phyloP scores from a whole-genome alignment of 371 early-diverging fungal genomes.

The Mortierella sp. region DNA sequence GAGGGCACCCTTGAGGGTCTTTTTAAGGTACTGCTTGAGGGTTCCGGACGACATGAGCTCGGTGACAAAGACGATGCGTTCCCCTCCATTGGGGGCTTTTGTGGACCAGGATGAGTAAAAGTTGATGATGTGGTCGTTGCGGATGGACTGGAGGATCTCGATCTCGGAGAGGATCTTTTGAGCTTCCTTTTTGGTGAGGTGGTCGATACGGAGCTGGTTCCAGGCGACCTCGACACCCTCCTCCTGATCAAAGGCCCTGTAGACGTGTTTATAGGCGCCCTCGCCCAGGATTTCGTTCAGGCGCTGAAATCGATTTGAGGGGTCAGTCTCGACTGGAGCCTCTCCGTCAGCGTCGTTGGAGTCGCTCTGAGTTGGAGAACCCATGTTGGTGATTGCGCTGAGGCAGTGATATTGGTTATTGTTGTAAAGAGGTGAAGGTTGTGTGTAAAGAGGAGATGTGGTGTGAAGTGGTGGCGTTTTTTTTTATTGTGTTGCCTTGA shows the following conservation, averaged over 20 bases:
- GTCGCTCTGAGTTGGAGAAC: slow-evolving; percentile 35
- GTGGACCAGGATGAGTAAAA: slow-evolving; percentile 79
- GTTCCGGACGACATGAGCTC: slow-evolving; percentile 96
- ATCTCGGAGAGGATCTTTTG: slow-evolving; percentile 72
- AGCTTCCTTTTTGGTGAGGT: slow-evolving; percentile 68
- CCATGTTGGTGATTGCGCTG: slow-evolving; percentile 34
- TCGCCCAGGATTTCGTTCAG: slow-evolving; percentile 79
- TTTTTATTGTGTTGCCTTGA: background rate
- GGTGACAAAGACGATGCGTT: slow-evolving; percentile 89
- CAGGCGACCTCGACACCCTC: slow-evolving; percentile 95
- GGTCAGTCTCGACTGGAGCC: slow-evolving; percentile 72
- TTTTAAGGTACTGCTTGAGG: slow-evolving; percentile 81
- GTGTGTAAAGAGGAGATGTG: background rate
- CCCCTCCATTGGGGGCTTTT: slow-evolving; percentile 69
- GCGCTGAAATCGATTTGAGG: slow-evolving; percentile 79
- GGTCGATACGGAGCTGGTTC: slow-evolving; percentile 83
- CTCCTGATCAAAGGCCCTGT: slow-evolving; percentile 90
- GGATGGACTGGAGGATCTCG: slow-evolving; percentile 79
- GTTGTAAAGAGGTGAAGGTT: background rate
- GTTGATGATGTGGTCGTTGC: slow-evolving; percentile 91
- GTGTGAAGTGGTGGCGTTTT: background rate
- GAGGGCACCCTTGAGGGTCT: slow-evolving; percentile 73
- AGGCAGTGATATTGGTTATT: slow-evolving; percentile 6
- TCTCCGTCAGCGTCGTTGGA: slow-evolving; percentile 59
- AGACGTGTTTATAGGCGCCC: slow-evolving; percentile 92